Conservation (phyloP, 257 asterid species). For the Eustoma russellianum region DNA sequence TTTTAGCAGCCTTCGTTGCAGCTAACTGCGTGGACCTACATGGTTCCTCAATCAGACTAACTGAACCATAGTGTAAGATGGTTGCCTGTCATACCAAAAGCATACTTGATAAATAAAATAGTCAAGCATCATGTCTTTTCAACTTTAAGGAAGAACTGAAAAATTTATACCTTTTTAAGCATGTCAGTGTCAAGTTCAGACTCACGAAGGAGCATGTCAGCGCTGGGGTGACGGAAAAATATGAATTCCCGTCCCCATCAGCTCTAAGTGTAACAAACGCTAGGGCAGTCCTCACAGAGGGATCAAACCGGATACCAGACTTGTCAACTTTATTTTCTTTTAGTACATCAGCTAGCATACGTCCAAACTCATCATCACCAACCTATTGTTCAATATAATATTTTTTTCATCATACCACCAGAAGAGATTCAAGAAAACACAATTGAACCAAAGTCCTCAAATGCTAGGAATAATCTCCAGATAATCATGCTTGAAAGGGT, state of each 20-base stretch:
- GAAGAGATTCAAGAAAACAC: too few species aligned
- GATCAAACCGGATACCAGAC: slow-evolving; percentile 77
- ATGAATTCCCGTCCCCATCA: slow-evolving; percentile 96
- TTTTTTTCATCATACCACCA: too few species aligned
- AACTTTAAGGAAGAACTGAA: not conserved
- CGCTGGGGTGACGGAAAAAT: slow-evolving; percentile 91
- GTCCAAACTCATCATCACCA: slow-evolving; percentile 88
- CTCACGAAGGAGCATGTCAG: slow-evolving; percentile 74
- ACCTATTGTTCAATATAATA: slow-evolving; percentile 38
- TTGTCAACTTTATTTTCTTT: slow-evolving; percentile 68
- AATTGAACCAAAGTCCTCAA: too few species aligned
- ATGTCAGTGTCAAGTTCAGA: slow-evolving; percentile 67
- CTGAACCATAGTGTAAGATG: slow-evolving; percentile 86
- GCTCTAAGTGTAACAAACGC: slow-evolving; percentile 78
- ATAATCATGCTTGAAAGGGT: too few species aligned
- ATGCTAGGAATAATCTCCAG: too few species aligned
- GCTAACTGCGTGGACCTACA: slow-evolving; percentile 72
- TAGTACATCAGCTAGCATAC: slow-evolving; percentile 63
- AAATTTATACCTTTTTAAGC: slow-evolving; percentile 50
- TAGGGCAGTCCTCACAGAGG: slow-evolving; percentile 70
- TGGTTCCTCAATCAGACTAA: slow-evolving; percentile 85
- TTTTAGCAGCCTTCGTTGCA: slow-evolving; percentile 72
- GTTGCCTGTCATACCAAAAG: slow-evolving; percentile 47
- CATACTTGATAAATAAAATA: slow-evolving; percentile 8
- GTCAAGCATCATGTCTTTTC: slow-evolving; percentile 3